A percentile compares a stretch with the other conserved stretches of the same genome.
These are phyloP conservation scores for Bipolaris sorokiniana DNA, from an alignment of 2,329 filamentous ascomycete genomes.

Conservation along the genomic window DNA sequence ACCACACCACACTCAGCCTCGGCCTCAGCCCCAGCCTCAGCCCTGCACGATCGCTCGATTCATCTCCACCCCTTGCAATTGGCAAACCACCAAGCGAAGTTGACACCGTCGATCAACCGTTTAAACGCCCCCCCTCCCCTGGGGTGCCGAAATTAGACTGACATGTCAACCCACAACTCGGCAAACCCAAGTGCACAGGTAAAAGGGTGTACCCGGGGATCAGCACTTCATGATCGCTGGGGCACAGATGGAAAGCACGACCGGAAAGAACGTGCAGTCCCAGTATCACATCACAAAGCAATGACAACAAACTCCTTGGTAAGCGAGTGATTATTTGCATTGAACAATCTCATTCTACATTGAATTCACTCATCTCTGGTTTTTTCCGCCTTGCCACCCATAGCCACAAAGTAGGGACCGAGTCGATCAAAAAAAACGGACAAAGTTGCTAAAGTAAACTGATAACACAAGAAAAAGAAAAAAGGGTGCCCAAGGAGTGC, in stretches of 20 bases:
- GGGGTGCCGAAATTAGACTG: conserved; percentile 4
- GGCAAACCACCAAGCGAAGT: conserved; percentile 13
- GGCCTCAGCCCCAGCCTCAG: too few species aligned
- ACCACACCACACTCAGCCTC: too few species aligned
- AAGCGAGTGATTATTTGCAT: conserved; percentile 47
- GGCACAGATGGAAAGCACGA: background rate
- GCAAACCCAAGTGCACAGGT: conserved; percentile 6
- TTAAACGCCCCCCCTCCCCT: background rate
- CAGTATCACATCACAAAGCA: background rate
- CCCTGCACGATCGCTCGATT: conserved; percentile 1
- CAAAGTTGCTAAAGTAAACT: conserved; percentile 13
- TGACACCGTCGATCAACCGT: conserved; percentile 19
- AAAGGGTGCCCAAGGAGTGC: conserved; percentile 37
- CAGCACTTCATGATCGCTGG: background rate
- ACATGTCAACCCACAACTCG: background rate
- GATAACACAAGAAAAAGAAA: conserved; percentile 24
- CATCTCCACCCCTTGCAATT: conserved; percentile 17
- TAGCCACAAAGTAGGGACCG: conserved; percentile 20
- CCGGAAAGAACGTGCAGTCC: background rate
- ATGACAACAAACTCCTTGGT: background rate
- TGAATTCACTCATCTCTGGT: conserved; percentile 23
- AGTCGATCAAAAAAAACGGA: conserved; percentile 6
- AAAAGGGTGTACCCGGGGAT: conserved; percentile 3
- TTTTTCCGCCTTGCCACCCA: conserved; percentile 10
- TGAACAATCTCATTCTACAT: conserved; percentile 47